Percentiles rank a stretch among this genome's conserved stretches.
phyloP scores from a whole-genome alignment of 192 early-diverging fungal species.

The Backusella circina region DNA sequence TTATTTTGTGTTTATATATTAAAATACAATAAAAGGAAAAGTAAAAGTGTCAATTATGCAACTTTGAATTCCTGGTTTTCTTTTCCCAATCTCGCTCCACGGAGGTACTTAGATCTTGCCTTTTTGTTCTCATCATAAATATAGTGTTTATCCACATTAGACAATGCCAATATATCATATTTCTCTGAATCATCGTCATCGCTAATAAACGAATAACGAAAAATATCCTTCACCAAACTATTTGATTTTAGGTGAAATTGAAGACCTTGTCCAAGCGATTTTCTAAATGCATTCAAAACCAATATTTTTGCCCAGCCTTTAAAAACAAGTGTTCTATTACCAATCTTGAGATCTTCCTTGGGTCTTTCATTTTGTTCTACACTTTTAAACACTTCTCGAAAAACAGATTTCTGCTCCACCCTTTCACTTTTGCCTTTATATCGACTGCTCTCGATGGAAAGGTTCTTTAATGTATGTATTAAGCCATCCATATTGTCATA shows the following conservation, averaged over 20 bases:
- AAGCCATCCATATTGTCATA: slow-evolving; percentile 60
- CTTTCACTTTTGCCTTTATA: slow-evolving; percentile 54
- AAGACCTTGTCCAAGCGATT: slow-evolving; percentile 18
- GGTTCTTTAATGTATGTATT: slow-evolving; percentile 46
- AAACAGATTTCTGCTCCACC: slow-evolving; percentile 52
- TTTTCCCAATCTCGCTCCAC: not conserved
- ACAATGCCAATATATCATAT: not conserved
- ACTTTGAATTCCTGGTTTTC: not conserved
- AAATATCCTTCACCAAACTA: slow-evolving; percentile 1
- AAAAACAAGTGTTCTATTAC: slow-evolving; percentile 44
- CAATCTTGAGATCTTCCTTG: slow-evolving; percentile 46
- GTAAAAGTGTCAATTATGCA: not conserved
- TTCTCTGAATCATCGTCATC: not conserved
- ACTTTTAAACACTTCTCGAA: slow-evolving; percentile 62
- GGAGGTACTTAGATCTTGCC: not conserved
- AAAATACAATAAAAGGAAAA: not conserved
- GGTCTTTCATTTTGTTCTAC: slow-evolving; percentile 56
- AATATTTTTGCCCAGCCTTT: slow-evolving; percentile 47
- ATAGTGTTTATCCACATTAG: slow-evolving; percentile 10
- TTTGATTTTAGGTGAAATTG: slow-evolving; percentile 22
- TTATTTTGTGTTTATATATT: not conserved
- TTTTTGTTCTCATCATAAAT: slow-evolving; percentile 10
- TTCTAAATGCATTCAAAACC: slow-evolving; percentile 15
- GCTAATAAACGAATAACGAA: not conserved
- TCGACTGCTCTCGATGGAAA: slow-evolving; percentile 56